Base-by-base conservation (phyloP, 208 protist species). In the Wallacemonas sp. region DNA sequence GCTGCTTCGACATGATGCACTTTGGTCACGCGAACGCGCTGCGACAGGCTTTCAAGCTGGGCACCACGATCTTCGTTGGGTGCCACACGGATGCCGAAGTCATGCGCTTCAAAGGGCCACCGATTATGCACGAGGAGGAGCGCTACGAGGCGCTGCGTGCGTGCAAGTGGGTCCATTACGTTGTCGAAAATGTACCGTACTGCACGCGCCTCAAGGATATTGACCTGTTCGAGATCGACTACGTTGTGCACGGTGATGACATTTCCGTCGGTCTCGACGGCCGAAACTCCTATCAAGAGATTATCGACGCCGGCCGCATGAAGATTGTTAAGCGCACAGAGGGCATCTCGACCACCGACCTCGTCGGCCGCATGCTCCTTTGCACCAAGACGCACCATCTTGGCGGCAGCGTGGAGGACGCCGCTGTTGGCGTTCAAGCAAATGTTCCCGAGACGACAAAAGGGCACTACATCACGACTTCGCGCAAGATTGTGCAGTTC, bases 101-200 rank as follows among this genome's bases (percentile, higher is more conserved):
- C 63, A 75, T 84, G 39, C 85, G 76, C 22, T 91, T 98, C 81
- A 99, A 99, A 73, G 88, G 89, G 0, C 97, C 96, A 16, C 95
- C 98, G n/a, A 97, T 99, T 32, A 99, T 99, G 95, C 97, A 87
- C 61, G 94, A 97, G 42, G 81, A 98, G 55, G 98, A 99, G 80
- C 82, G 91, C 45, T 97, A 97, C 69, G 89, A 85, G 44, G 93
- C 94, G 14, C 97, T 99, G 25, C 72, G 82, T 46, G 96, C 97
- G 20, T 99, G 98, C 80, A 99, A 99, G 79, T 99, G 98, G 98
- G 98, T 99, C 0, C 89, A 98, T 76, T 96, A 98, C 76, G 96
- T 99, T 3, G 84, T 99, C 28, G 88, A 96, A 65, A 94, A 96
- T 65, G 94, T 89, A 38, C 97, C 98, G 10, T 99, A 99, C 81